These are phyloP conservation scores for Gloeopeniophorella convolvens DNA, from an alignment of 768 basidiomycete species.

Conservation along the genomic window DNA sequence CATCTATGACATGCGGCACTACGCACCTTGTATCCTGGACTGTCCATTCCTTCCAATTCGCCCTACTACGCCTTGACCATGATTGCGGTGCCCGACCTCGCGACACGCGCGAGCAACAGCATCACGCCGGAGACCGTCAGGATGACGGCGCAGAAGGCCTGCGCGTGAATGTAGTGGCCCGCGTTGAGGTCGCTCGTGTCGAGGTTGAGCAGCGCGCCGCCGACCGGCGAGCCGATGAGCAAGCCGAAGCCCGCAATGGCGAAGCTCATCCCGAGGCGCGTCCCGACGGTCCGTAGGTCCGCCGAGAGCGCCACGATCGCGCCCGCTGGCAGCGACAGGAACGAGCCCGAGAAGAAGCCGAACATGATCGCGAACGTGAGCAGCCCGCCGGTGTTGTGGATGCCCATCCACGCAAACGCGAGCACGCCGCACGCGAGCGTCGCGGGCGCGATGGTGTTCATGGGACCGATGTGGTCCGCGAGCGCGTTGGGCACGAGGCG, in stretches of 20 bases:
- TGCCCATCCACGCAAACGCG: slow-evolving; percentile 28
- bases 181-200: too few relatives aligned
- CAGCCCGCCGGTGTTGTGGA: slow-evolving; percentile 24
- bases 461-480: slow-evolving; percentile 27
- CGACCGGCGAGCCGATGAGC: slow-evolving; percentile 23
- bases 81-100: neutral
- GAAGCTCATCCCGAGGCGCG: slow-evolving; percentile 24
- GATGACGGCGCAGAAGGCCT: slow-evolving; percentile 10
- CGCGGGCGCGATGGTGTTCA: slow-evolving; percentile 26
- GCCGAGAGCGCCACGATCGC: slow-evolving; percentile 6
- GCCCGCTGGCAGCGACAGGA: slow-evolving; percentile 12
- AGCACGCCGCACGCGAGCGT: slow-evolving; percentile 24
- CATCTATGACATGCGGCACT: too few relatives aligned
- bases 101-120: slow-evolving; percentile 6
- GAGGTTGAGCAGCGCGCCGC: slow-evolving; percentile 17
- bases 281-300: slow-evolving; percentile 16
- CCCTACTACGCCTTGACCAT: slow-evolving; percentile 12
- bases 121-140: neutral
- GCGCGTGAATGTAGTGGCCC: slow-evolving; percentile 12
- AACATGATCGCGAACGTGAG: slow-evolving; percentile 31
- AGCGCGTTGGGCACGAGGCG: slow-evolving; percentile 28
- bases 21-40: too few relatives aligned
- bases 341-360: slow-evolving; percentile 31
- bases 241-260: slow-evolving; percentile 16
- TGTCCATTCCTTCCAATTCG: too few relatives aligned